Base-by-base conservation (phyloP, 2,329 filamentous ascomycete genomes). In the Trichoderma atrobrunneum region DNA sequence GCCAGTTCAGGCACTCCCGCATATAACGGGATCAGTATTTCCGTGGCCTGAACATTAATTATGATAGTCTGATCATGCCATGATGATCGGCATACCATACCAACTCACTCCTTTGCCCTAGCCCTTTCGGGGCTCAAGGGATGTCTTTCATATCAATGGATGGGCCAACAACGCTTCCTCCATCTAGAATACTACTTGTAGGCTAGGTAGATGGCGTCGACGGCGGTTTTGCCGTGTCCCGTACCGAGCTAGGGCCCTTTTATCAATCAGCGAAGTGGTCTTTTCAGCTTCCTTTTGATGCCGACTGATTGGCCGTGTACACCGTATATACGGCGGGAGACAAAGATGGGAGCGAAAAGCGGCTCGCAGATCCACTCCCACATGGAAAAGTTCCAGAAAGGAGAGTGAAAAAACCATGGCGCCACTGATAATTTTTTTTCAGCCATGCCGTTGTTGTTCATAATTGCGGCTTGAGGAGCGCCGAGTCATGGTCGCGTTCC, bases 21-120 rank as follows among this genome's bases (percentile, higher is more conserved):
- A 68, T 60, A 32, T 16, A 32, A 16, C 34, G 36, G 34, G 34
- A 4, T 14, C 36, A 24, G n/a, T 48, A 21, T 28, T 30, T 34
- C 56, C 54, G 65, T 60, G 12, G 36, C 14, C 18, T 34, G 30
- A 28, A 39, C 48, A 66, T 67, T 30, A 51, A 57, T 67, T 28
- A 34, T 18, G 61, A 64, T 57, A 67, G n/a, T 21, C 18, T 56
- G 26, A 60, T 60, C 56, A 60, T 68, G 65, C 65, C 36, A 48
- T 68, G 54, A 43, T 60, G 65, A 60, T 68, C 65, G 65, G n/a
- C 54, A 60, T n/a, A 24, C 65, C 65, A 43, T 43, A 67, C 24
- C 64, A 68, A 68, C 34, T 14, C 34, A n/a, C 32, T 26, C 57
- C 32, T 43, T 39, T 24, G 26, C 18, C 43, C 54, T 68, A 32